Evolutionary conservation across 345 rosid genomes (phyloP), one percentile per base, ranked within the genome.

Genomic region (Anastatica hierochuntica): DNA sequence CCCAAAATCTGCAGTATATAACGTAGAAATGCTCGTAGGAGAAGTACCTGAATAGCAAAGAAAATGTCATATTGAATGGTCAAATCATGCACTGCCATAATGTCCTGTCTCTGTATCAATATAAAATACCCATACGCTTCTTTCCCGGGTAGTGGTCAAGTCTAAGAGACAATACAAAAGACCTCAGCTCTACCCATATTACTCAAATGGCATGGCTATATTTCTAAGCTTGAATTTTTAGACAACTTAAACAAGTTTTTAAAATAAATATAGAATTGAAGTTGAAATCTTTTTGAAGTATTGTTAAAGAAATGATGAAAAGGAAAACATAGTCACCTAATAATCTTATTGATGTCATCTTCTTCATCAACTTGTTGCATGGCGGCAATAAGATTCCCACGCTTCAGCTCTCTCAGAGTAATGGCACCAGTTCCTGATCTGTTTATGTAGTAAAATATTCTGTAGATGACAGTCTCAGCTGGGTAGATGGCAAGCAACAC

Each of bases 381-480:
- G 38, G 95, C 88, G 71, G 78, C 74, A 62, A 84, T 62, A 66
- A 92, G 76, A 58, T 84, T 74, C 56, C 98, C 96, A 64, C 82
- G 90, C 72, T 83, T 92, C 59, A 92, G 68, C 77, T 92, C 96
- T 78, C 88, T 78, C 42, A 88, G 79, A 20, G 90, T 81, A 57
- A 92, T 85, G 63, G 68, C 79, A 27, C 96, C 98, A 73, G 83
- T 76, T 60, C 83, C 90, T 12, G 88, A 78, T 83, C 95, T 81
- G 75, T 83, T 88, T 56, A 75, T 70, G 75, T 79, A 64, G 78
- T 81, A 88, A 73, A 92, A 92, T 64, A 92, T 88, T 79, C 94
- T 79, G 85, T 84, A 85, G 77, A 88, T 75, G 61, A 90, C 96
- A 41, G 98, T 90, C 82, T 90, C 94, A 70, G 86, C 98, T 92